A percentile compares a stretch with the other conserved stretches of the same genome.
Conservation (phyloP, 371 early-diverging fungal genomes). For the Rhizopus sp. region DNA sequence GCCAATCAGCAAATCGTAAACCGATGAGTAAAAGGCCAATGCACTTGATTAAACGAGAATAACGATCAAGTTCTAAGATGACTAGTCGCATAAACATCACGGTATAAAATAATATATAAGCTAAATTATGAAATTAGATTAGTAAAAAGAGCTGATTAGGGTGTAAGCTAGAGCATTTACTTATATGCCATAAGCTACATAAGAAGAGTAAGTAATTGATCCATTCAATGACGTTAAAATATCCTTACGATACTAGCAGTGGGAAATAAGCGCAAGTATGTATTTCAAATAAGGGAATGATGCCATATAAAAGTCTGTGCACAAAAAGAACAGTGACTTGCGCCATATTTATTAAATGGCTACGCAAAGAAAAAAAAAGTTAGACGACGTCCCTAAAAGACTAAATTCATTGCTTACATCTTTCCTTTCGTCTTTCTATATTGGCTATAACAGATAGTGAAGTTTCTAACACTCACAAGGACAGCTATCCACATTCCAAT, state of each 20-base stretch:
- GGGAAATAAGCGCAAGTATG: slow-evolving; percentile 46
- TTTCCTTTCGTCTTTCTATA: slow-evolving; percentile 41
- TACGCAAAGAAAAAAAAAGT: slow-evolving; percentile 6
- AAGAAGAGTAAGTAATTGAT: slow-evolving; percentile 7
- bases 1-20: slow-evolving; percentile 52
- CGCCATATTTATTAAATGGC: slow-evolving; percentile 48
- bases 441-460: slow-evolving; percentile 35
- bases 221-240: background rate
- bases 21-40: slow-evolving; percentile 36
- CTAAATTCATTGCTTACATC: slow-evolving; percentile 28
- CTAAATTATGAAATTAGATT: slow-evolving; percentile 8
- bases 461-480: slow-evolving; percentile 38
- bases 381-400: background rate
- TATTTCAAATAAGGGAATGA: slow-evolving; percentile 49
- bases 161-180: slow-evolving; percentile 18
- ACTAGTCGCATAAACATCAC: slow-evolving; percentile 51
- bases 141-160: slow-evolving; percentile 1
- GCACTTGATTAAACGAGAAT: slow-evolving; percentile 42
- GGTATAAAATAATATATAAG: slow-evolving; percentile 38
- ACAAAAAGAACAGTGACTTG: slow-evolving; percentile 39
- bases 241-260: slow-evolving; percentile 48
- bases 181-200: slow-evolving; percentile 37
- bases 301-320: slow-evolving; percentile 40
- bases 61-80: slow-evolving; percentile 35
- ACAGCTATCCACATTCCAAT: slow-evolving; percentile 52